These are phyloP conservation scores for Xylaria palmicola DNA, from an alignment of 495 filamentous ascomycete genomes.

Conservation along the genomic window DNA sequence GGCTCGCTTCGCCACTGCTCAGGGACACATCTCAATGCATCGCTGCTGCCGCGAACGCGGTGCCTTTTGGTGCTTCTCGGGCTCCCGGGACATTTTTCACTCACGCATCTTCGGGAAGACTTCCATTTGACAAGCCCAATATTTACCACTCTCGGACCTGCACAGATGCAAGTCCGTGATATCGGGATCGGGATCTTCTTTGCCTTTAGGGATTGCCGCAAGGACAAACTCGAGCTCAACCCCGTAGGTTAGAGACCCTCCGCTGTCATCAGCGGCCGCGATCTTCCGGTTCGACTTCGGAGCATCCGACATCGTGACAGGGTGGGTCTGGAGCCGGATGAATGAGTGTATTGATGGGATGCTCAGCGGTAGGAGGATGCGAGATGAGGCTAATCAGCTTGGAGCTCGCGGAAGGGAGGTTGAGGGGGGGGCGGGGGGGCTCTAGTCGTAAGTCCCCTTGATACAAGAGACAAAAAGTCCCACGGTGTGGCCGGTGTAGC, in stretches of 20 bases:
- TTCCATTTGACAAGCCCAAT: not conserved
- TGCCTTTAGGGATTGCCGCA: not conserved
- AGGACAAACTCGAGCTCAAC: slow-evolving; percentile 26
- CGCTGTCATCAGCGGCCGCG: slow-evolving; percentile 17
- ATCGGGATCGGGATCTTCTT: slow-evolving; percentile 13
- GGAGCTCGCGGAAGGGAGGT: too few relatives aligned
- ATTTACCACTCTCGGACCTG: not conserved
- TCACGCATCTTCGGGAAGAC: not conserved
- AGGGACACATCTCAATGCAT: too few relatives aligned
- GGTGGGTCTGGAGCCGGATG: not conserved
- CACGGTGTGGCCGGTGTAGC: too few relatives aligned
- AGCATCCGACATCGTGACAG: not conserved
- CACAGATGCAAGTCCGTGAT: not conserved
- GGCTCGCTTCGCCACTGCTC: too few relatives aligned
- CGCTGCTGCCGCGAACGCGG: too few relatives aligned
- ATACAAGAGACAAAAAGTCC: too few relatives aligned
- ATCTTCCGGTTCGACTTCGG: slow-evolving; percentile 19
- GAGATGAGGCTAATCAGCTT: too few relatives aligned
- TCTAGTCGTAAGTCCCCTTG: too few relatives aligned
- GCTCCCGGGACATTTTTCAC: too few relatives aligned
- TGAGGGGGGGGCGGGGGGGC: too few relatives aligned
- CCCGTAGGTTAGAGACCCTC: slow-evolving; percentile 19
- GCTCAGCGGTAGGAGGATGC: too few relatives aligned
- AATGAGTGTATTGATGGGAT: not conserved
- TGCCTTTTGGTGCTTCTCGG: too few relatives aligned